These are phyloP conservation scores for Puccinia sorghi DNA, from an alignment of 1,284 basidiomycete species.

Conservation along the genomic window DNA sequence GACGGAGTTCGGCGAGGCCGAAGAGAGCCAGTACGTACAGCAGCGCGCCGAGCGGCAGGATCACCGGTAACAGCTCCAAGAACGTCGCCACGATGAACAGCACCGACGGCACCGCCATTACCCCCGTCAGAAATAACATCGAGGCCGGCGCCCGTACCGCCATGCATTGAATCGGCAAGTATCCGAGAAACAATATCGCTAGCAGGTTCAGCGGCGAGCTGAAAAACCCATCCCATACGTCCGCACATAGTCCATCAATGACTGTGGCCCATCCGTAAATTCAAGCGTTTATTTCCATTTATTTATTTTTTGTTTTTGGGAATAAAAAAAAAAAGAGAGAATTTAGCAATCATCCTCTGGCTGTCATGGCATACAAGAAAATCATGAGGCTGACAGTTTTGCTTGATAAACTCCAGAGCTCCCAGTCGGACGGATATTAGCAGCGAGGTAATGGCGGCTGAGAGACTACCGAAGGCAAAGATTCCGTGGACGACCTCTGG, in stretches of 20 bases:
- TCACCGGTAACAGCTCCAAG: constrained; percentile 19
- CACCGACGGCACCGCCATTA: constrained; percentile 32
- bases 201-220: constrained; percentile 28
- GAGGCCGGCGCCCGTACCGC: neutral
- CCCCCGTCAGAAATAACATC: neutral
- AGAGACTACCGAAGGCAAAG: constrained; percentile 15
- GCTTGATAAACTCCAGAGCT: constrained; percentile 19
- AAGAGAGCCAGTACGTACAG: neutral
- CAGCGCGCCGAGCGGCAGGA: constrained; percentile 4
- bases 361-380: neutral
- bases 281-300: too few species aligned
- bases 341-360: too few species aligned
- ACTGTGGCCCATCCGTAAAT: constrained; percentile 4
- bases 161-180: constrained; percentile 23
- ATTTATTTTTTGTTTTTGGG: too few species aligned
- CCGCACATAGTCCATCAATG: constrained; percentile 27
- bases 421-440: constrained; percentile 23
- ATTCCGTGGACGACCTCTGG: constrained; percentile 11
- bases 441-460: constrained; percentile 10
- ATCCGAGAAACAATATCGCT: constrained; percentile 13
- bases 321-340: too few species aligned
- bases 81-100: constrained; percentile 26
- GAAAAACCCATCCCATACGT: constrained; percentile 45
- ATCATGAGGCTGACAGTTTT: constrained; percentile 29
- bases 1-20: constrained; percentile 16